A percentile compares a stretch with the other conserved stretches of the same genome.
phyloP scores from a whole-genome alignment of 2,329 filamentous ascomycete genomes.

The Lecanicillium sp. region DNA sequence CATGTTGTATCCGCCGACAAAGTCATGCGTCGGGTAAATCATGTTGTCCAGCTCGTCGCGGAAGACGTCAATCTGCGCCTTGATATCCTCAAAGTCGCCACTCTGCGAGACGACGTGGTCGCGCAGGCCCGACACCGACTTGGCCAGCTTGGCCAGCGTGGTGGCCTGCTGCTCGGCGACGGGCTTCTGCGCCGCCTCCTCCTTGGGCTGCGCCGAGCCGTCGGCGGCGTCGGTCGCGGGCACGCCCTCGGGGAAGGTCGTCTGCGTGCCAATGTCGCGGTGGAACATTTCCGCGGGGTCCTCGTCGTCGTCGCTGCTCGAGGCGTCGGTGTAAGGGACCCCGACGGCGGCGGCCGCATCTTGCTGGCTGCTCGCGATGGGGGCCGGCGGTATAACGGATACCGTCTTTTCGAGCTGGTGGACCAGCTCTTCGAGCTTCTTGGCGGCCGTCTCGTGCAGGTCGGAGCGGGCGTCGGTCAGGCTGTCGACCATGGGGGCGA shows the following conservation, averaged over 20 bases:
- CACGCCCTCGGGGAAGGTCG: conserved; percentile 33
- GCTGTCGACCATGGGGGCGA: conserved; percentile 52
- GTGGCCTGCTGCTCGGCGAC: conserved; percentile 30
- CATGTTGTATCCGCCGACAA: conserved; percentile 29
- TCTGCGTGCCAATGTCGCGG: conserved; percentile 74
- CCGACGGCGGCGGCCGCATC: conserved; percentile 11
- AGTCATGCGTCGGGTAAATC: conserved; percentile 35
- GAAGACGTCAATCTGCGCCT: conserved; percentile 48
- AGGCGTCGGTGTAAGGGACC: conserved; percentile 20
- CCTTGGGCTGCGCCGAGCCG: not conserved
- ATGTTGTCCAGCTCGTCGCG: conserved; percentile 59
- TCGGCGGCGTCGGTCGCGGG: conserved; percentile 6
- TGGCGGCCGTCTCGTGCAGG: conserved; percentile 40
- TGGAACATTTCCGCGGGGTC: conserved; percentile 76
- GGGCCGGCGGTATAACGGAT: conserved; percentile 47
- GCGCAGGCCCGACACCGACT: conserved; percentile 33
- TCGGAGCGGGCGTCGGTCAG: conserved; percentile 45
- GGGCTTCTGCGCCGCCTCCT: conserved; percentile 14
- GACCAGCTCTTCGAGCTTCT: conserved; percentile 38
- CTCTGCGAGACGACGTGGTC: conserved; percentile 36
- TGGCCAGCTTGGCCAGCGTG: conserved; percentile 34
- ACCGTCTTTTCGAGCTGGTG: conserved; percentile 48
- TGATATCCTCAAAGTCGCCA: conserved; percentile 42
- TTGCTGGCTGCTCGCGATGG: conserved; percentile 13
- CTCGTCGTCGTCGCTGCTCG: conserved; percentile 45